Evolutionary conservation across 2,329 filamentous ascomycete genomes (phyloP), one percentile per base, ranked within the genome.

Genomic region (Seiridium unicorne): DNA sequence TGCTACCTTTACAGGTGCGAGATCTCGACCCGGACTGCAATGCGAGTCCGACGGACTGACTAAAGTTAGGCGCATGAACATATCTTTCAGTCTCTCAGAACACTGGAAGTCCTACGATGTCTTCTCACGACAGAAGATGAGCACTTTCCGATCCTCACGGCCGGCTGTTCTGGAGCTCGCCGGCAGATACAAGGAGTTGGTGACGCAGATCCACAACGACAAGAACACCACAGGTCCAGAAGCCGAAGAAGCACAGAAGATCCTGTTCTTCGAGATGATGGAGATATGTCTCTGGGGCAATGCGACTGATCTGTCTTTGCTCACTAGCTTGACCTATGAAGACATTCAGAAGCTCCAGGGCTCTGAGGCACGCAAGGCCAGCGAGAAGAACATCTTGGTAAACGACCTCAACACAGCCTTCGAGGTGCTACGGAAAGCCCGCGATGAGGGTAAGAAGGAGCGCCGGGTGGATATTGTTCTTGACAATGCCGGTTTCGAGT

Each of bases 231-330:
- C 79, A 3, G 77, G 78, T 40, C 87, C 65, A 71, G 69, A 70
- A 44, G 60, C 87, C 55, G 83, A 86, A 36, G 85, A 89, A 59
- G 88, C 91, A 0, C 91, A 96, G 72, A 86, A 87, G 71, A 76
- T 93, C 0, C 79, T 97, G 34, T 98, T 98, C 77, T 83, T 83
- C 32, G 94, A 98, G 73, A 96, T 98, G 90, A 93, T 89, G 75
- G 92, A 97, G 80, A 95, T 97, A 67, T 97, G 93, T 72, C 84
- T 98, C 2, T 98, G 94, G 94, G 94, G 94, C 9, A 98, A 98
- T 73, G 95, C 94, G 1, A 98, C 94, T 0, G 95, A 98, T 73
- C 81, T 98, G 11, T 96, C 92, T 0, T 88, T 98, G 26, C 82
- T 98, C 59, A 97, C 93, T 0, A 93, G 89, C 67, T 83, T 97